phyloP scores from a whole-genome alignment of 345 rosid genomes.

The Geranium brycei region DNA sequence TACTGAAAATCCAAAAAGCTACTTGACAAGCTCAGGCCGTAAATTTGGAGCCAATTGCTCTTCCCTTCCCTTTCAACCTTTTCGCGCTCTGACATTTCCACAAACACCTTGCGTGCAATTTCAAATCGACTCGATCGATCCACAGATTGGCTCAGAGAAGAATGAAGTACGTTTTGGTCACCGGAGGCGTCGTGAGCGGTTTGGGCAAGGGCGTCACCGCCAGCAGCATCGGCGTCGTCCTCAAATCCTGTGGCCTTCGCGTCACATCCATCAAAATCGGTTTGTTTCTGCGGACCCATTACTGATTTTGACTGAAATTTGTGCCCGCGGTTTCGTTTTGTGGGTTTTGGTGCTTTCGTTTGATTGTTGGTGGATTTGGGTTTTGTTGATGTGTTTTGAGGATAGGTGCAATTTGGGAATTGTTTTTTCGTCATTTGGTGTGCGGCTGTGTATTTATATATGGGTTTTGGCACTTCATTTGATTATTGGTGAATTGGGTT shows the following conservation, averaged over 20 bases:
- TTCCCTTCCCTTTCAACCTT: neutral
- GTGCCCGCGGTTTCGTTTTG: neutral
- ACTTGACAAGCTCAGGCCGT: neutral
- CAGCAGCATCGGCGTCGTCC: constrained; percentile 47
- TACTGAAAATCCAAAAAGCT: neutral
- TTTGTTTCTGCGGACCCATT: constrained; percentile 1
- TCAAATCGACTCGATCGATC: neutral
- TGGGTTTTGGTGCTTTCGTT: neutral
- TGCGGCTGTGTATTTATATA: no score
- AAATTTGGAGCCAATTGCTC: neutral
- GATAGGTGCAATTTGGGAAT: no score
- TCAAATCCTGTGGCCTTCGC: constrained; percentile 48
- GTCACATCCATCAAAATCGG: constrained; percentile 98
- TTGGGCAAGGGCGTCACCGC: constrained; percentile 98
- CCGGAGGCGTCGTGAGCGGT: constrained; percentile 97
- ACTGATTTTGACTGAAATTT: neutral
- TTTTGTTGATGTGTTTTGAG: no score
- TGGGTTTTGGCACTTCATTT: no score
- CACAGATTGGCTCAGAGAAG: neutral
- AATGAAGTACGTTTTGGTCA: constrained; percentile 91
- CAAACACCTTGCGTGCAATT: neutral
- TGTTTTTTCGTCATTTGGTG: no score
- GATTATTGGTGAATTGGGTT: no score
- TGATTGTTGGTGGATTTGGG: no score
- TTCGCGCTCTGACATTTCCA: neutral